Percentiles rank a stretch among this genome's conserved stretches.
Evolutionary conservation across 768 basidiomycete genomes (phyloP).

Genomic region (Podaxis mareebaensis): DNA sequence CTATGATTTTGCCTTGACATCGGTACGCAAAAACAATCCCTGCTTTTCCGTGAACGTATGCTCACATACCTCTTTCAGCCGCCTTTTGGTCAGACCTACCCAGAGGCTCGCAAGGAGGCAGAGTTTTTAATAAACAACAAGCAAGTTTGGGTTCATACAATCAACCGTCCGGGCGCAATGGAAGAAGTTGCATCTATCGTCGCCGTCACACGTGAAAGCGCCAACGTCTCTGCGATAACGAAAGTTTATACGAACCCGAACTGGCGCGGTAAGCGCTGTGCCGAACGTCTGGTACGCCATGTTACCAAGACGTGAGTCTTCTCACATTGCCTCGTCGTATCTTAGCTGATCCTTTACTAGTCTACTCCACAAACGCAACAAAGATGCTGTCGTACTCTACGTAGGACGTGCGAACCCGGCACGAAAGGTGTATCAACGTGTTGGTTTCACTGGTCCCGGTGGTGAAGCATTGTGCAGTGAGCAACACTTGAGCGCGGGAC

Average conservation of each 20-base stretch:
- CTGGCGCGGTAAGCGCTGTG: slow-evolving; percentile 57
- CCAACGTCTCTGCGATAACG: slow-evolving; percentile 60
- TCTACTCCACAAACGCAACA: slow-evolving; percentile 25
- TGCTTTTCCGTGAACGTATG: neutral
- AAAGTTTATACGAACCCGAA: slow-evolving; percentile 66
- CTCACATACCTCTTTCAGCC: slow-evolving; percentile 34
- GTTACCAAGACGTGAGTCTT: slow-evolving; percentile 55
- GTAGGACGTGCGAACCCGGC: slow-evolving; percentile 57
- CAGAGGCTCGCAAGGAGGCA: slow-evolving; percentile 53
- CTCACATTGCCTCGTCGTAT: neutral
- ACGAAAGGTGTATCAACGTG: slow-evolving; percentile 54
- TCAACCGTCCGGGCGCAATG: slow-evolving; percentile 24
- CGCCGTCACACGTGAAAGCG: slow-evolving; percentile 65
- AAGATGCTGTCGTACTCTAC: slow-evolving; percentile 60
- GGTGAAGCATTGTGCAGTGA: slow-evolving; percentile 31
- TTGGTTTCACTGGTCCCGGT: slow-evolving; percentile 71
- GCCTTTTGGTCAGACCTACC: slow-evolving; percentile 51
- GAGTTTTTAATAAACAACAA: slow-evolving; percentile 41
- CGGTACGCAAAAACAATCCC: slow-evolving; percentile 41
- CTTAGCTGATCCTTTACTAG: slow-evolving; percentile 26
- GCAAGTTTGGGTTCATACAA: slow-evolving; percentile 63
- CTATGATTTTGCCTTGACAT: slow-evolving; percentile 54
- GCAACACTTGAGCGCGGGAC: slow-evolving; percentile 30
- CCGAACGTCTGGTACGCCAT: slow-evolving; percentile 60
- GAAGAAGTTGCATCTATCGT: slow-evolving; percentile 66